Base-by-base conservation (phyloP, 164 flowering plant genomes). In the Dillenia turbinata region DNA sequence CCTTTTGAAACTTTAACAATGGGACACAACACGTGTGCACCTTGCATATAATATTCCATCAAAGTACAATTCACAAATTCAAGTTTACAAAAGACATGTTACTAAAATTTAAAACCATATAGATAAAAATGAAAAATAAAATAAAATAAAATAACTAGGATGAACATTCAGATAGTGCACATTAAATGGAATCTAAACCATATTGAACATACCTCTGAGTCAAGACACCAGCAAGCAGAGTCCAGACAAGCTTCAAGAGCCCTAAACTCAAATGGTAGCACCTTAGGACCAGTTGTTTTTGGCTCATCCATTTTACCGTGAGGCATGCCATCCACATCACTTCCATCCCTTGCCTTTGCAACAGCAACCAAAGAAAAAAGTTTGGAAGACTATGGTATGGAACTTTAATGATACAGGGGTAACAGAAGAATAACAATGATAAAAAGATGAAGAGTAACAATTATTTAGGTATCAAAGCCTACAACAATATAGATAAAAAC, bases 221-320 rank as follows among this genome's bases (percentile, higher is more conserved):
- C 69, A 2, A 66, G 59, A 46, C 64, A 60, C 59, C 65, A 60
- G 55, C 65, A 67, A 49, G 60, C 49, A 52, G 65, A 54, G 22
- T 67, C 65, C 26, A 67, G 60, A 46, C 70, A 67, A 33, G 44
- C 70, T 44, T 67, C 70, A 14, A 67, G 54, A 26, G 65, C 70
- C 15, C 9, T 55, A 14, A 67, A 67, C 60, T 67, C 70, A 49
- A 67, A 67, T n/a, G 70, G 70, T 14, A 67, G 43, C 45, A 46
- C n/a, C 60, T 54, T 67, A 3, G 59, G 59, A n/a, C 59, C 59
- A 47, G 12, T 53, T 47, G 5, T 24, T 10, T 7, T 12, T 47
- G 44, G 58, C 44, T 45, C 52, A 40, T 12, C 51, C 24, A 13
- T 52, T 40, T 9, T 16, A 47, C 44, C 5, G 54, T 22, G 10